phyloP scores from a whole-genome alignment of 192 early-diverging fungal genomes.

The Coemansia sp. region DNA sequence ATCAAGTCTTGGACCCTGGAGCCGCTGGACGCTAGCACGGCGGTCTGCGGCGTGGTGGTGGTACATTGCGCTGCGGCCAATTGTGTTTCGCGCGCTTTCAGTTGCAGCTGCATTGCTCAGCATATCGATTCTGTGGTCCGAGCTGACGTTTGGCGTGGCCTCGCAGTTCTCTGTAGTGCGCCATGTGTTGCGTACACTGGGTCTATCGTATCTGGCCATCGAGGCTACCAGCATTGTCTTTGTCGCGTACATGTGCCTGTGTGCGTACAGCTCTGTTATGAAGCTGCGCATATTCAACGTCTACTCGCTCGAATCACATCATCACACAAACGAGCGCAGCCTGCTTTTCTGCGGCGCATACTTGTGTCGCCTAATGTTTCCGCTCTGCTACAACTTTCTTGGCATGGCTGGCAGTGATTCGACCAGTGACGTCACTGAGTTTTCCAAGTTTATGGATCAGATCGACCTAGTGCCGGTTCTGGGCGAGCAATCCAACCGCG shows the following conservation, averaged over 20 bases:
- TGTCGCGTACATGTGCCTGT: constrained; percentile 88
- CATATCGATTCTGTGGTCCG: constrained; percentile 85
- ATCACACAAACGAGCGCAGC: constrained; percentile 89
- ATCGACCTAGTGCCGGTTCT: constrained; percentile 89
- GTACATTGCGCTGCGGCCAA: constrained; percentile 73
- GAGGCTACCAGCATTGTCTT: constrained; percentile 66
- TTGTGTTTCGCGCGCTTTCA: constrained; percentile 59
- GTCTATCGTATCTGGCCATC: constrained; percentile 62
- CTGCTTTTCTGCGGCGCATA: constrained; percentile 93
- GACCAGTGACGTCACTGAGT: constrained; percentile 56
- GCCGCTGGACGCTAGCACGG: constrained; percentile 42
- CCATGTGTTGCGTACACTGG: constrained; percentile 58
- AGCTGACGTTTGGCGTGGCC: constrained; percentile 80
- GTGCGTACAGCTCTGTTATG: constrained; percentile 89
- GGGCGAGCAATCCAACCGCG: constrained; percentile 83
- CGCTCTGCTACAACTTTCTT: constrained; percentile 94
- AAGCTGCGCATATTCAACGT: constrained; percentile 86
- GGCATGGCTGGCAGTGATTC: constrained; percentile 58
- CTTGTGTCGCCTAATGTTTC: constrained; percentile 78
- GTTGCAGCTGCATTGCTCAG: constrained; percentile 65
- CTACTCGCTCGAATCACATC: constrained; percentile 86
- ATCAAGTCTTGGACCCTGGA: constrained; percentile 57
- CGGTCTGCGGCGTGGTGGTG: constrained; percentile 76
- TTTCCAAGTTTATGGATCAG: constrained; percentile 69
- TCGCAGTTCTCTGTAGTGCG: constrained; percentile 75